These are phyloP conservation scores for Ceratobasidium sp. DNA, from an alignment of 1,284 basidiomycete genomes.

Conservation along the genomic window DNA sequence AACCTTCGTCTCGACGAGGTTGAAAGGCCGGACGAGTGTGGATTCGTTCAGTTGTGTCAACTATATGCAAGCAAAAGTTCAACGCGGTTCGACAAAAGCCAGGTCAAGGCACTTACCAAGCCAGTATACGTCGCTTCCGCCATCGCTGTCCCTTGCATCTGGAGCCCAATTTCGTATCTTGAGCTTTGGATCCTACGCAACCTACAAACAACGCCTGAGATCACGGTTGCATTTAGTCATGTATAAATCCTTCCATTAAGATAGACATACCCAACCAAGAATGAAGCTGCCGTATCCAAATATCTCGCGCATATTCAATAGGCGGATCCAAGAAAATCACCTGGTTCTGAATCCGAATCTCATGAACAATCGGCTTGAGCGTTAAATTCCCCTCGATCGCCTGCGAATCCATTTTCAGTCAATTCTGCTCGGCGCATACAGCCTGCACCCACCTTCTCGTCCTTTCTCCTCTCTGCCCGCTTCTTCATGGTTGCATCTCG, in stretches of 20 bases:
- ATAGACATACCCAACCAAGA: slow-evolving; percentile 81
- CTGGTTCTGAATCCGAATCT: slow-evolving; percentile 98
- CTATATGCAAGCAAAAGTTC: slow-evolving; percentile 59
- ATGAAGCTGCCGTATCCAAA: slow-evolving; percentile 93
- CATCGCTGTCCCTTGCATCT: slow-evolving; percentile 75
- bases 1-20: slow-evolving; percentile 90
- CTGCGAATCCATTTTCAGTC: slow-evolving; percentile 37
- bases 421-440: slow-evolving; percentile 30
- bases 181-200: slow-evolving; percentile 92
- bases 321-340: slow-evolving; percentile 99
- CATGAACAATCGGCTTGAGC: slow-evolving; percentile 89
- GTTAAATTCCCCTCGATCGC: slow-evolving; percentile 75
- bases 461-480: slow-evolving; percentile 71
- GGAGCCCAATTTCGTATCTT: slow-evolving; percentile 94
- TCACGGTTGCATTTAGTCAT: not conserved
- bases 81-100: not conserved
- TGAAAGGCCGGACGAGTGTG: slow-evolving; percentile 86
- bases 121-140: slow-evolving; percentile 86
- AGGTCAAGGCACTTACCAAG: slow-evolving; percentile 66
- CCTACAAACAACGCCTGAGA: slow-evolving; percentile 86
- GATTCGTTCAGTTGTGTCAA: slow-evolving; percentile 81
- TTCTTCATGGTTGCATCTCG: slow-evolving; percentile 74
- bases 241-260: not conserved
- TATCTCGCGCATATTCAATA: slow-evolving; percentile 92
- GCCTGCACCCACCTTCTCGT: slow-evolving; percentile 73